phyloP scores from a whole-genome alignment of 2,329 filamentous ascomycete species.

The Monosporascus sp. region DNA sequence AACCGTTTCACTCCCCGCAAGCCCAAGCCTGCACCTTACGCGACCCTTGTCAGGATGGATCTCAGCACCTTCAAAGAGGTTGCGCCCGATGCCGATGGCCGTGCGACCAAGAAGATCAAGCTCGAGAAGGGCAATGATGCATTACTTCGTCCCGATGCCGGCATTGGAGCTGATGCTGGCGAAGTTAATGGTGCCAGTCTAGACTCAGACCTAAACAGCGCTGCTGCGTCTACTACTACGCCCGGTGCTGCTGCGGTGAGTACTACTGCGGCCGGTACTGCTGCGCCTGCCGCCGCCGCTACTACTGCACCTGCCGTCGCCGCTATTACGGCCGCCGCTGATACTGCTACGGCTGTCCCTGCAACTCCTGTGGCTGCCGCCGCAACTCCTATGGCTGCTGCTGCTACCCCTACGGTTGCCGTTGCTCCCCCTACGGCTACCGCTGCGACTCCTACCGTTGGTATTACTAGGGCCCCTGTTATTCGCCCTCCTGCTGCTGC shows the following conservation, averaged over 20 bases:
- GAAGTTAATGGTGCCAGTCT: background rate
- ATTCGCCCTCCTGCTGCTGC: background rate
- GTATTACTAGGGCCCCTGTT: background rate
- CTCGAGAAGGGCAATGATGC: slow-evolving; percentile 12
- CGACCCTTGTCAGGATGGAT: slow-evolving; percentile 38
- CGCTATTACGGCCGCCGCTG: background rate
- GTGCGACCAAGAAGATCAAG: slow-evolving; percentile 24
- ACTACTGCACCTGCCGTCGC: background rate
- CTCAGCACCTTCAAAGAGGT: slow-evolving; percentile 20
- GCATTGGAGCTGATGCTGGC: background rate
- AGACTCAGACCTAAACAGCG: too few relatives aligned
- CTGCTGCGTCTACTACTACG: background rate
- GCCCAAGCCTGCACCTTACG: slow-evolving; percentile 45
- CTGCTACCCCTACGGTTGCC: background rate
- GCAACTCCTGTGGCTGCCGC: background rate
- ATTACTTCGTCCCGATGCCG: background rate
- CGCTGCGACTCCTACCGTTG: background rate
- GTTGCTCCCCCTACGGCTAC: background rate
- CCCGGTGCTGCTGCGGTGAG: background rate
- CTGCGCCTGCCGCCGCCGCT: background rate
- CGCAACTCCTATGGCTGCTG: background rate
- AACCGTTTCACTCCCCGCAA: slow-evolving; percentile 37
- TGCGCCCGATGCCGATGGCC: slow-evolving; percentile 15
- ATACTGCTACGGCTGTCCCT: background rate
- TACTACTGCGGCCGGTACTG: background rate